Evolutionary conservation across 768 basidiomycete genomes (phyloP).

Genomic region (Suillus variegatus): DNA sequence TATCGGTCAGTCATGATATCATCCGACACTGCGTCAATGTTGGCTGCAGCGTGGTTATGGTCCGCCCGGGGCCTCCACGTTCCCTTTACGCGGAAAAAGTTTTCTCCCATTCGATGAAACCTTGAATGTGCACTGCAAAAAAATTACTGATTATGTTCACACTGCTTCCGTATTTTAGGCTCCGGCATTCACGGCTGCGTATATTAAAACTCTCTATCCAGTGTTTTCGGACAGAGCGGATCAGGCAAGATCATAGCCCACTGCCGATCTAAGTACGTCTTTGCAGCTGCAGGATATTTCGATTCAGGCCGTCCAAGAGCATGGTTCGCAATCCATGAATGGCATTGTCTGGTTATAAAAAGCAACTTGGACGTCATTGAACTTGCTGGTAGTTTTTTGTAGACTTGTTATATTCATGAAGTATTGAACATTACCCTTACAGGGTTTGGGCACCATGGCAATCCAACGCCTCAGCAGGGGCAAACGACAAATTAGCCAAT

Average conservation of each 20-base stretch:
- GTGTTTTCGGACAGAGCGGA: slow-evolving; percentile 61
- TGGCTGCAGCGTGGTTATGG: neutral
- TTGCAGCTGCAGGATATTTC: slow-evolving; percentile 50
- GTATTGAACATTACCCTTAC: slow-evolving; percentile 10
- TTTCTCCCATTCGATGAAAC: neutral
- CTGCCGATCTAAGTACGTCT: neutral
- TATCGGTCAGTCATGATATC: slow-evolving; percentile 41
- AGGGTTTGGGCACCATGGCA: slow-evolving; percentile 50
- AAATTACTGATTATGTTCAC: neutral
- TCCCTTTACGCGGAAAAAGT: neutral
- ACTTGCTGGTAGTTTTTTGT: slow-evolving; percentile 49
- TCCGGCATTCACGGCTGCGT: slow-evolving; percentile 52
- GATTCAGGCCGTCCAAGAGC: slow-evolving; percentile 24
- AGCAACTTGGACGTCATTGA: slow-evolving; percentile 79
- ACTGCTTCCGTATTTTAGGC: slow-evolving; percentile 29
- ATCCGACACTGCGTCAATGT: slow-evolving; percentile 1
- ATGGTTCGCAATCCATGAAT: slow-evolving; percentile 41
- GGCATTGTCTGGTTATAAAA: slow-evolving; percentile 65
- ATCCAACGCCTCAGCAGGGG: slow-evolving; percentile 53
- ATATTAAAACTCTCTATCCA: slow-evolving; percentile 52
- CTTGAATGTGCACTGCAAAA: neutral
- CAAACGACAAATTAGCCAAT: slow-evolving; percentile 52
- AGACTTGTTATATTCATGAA: neutral
- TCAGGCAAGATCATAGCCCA: slow-evolving; percentile 37
- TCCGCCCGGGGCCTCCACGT: neutral